Percentiles rank a stretch among this genome's conserved stretches.
Conservation (phyloP, 805 yeast species). For the Starmerella powellii region DNA sequence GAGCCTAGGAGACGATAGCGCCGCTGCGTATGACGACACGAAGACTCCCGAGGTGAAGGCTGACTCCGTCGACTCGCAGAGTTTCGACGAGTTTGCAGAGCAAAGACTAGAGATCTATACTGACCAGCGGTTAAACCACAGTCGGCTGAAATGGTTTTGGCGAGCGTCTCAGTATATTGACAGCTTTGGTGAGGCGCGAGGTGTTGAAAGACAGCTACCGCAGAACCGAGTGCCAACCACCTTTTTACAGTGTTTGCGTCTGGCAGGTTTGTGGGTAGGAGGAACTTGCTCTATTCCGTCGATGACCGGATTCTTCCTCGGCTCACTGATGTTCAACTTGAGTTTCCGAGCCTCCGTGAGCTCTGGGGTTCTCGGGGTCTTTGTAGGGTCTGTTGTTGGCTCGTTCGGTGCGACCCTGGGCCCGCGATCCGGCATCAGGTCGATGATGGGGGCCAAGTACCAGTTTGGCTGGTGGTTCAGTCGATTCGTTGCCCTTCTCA, state of each 20-base stretch:
- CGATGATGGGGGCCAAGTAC: conserved; percentile 71
- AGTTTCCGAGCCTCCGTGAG: conserved; percentile 54
- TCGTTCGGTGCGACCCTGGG: conserved; percentile 82
- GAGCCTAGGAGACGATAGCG: too few relatives aligned
- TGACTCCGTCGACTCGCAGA: background rate
- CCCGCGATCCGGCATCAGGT: conserved; percentile 80
- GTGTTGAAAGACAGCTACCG: conserved; percentile 64
- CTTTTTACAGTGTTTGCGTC: conserved; percentile 26
- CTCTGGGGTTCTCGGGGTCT: conserved; percentile 50
- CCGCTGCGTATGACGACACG: too few relatives aligned
- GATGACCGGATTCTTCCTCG: conserved; percentile 70
- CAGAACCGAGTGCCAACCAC: conserved; percentile 38
- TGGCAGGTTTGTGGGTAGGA: conserved; percentile 68
- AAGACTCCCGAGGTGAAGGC: background rate
- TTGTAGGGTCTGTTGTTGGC: conserved; percentile 63
- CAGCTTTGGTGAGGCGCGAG: conserved; percentile 55
- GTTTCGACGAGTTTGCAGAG: background rate
- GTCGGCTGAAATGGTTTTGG: conserved; percentile 23
- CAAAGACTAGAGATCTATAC: conserved; percentile 13
- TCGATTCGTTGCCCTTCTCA: conserved; percentile 57
- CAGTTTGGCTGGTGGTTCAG: conserved; percentile 81
- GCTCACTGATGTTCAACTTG: conserved; percentile 57
- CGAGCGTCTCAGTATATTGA: conserved; percentile 32
- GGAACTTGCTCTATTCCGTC: conserved; percentile 85
- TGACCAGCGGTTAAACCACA: conserved; percentile 10